These are phyloP conservation scores for Cyclotella baltica DNA, from an alignment of 108 stramenopile genomes.

Conservation along the genomic window DNA sequence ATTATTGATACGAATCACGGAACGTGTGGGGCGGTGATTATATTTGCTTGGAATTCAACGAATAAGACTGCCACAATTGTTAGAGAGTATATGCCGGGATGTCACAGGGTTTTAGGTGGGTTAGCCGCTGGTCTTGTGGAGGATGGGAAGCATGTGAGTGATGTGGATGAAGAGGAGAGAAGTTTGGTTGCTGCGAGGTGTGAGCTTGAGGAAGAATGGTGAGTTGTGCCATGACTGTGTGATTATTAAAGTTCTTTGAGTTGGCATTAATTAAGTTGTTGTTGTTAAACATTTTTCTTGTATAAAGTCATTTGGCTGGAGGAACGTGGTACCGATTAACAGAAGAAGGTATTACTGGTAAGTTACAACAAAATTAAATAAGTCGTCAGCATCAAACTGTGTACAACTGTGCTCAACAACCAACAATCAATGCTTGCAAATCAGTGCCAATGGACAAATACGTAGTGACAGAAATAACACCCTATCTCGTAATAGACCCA, in stretches of 20 bases:
- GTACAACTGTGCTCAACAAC: neutral
- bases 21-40: conserved; percentile 65
- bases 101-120: conserved; percentile 65
- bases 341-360: conserved; percentile 49
- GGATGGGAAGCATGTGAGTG: conserved; percentile 58
- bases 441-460: conserved; percentile 86
- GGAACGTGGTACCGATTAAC: conserved; percentile 77
- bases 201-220: conserved; percentile 87
- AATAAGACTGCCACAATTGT: conserved; percentile 78
- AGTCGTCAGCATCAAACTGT: neutral
- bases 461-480: conserved; percentile 64
- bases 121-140: conserved; percentile 85
- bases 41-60: conserved; percentile 84
- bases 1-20: conserved; percentile 46
- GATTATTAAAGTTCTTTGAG: neutral
- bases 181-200: conserved; percentile 63
- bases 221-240: neutral
- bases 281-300: neutral
- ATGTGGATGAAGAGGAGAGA: conserved; percentile 17
- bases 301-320: conserved; percentile 65
- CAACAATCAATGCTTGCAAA: neutral
- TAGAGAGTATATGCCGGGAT: conserved; percentile 85
- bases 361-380: conserved; percentile 4
- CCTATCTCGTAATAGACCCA: conserved; percentile 80
- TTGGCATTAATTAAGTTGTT: neutral